These are phyloP conservation scores for Rhizophora mangle DNA, from an alignment of 345 rosid species.

Conservation along the genomic window DNA sequence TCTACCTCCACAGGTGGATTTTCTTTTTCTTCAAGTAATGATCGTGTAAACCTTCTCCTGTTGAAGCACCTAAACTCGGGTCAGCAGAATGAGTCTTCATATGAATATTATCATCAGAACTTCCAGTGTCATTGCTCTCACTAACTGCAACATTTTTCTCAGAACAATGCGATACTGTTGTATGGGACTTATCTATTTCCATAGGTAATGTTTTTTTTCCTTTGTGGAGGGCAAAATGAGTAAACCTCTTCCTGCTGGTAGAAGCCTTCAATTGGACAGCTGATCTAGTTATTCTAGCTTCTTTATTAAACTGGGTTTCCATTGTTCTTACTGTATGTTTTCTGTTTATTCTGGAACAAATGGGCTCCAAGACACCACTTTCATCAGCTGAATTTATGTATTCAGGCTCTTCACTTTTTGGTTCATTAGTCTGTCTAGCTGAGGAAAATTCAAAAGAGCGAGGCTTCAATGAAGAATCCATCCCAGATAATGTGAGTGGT, in stretches of 20 bases:
- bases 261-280: slow-evolving; percentile 2
- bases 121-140: background rate
- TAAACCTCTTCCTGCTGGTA: slow-evolving; percentile 2
- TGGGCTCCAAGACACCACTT: background rate
- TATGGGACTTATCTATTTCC: background rate
- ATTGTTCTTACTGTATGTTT: background rate
- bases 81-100: background rate
- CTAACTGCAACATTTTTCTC: background rate
- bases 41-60: slow-evolving; percentile 3
- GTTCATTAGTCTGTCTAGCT: background rate
- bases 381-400: background rate
- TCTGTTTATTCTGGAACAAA: slow-evolving; percentile 1
- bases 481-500: background rate
- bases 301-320: slow-evolving; percentile 3
- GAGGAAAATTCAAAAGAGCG: background rate
- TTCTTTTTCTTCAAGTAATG: slow-evolving; percentile 3
- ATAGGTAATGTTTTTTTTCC: slow-evolving; percentile 7
- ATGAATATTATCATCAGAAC: background rate
- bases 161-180: background rate
- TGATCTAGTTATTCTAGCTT: slow-evolving; percentile 15
- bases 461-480: background rate
- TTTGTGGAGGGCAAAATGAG: slow-evolving; percentile 9
- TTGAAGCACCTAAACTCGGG: background rate
- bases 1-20: slow-evolving; percentile 3
- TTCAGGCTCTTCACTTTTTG: slow-evolving; percentile 4